Base-by-base conservation (phyloP, 1,139 yeast species). In the Saccharomyces pastorianus region DNA sequence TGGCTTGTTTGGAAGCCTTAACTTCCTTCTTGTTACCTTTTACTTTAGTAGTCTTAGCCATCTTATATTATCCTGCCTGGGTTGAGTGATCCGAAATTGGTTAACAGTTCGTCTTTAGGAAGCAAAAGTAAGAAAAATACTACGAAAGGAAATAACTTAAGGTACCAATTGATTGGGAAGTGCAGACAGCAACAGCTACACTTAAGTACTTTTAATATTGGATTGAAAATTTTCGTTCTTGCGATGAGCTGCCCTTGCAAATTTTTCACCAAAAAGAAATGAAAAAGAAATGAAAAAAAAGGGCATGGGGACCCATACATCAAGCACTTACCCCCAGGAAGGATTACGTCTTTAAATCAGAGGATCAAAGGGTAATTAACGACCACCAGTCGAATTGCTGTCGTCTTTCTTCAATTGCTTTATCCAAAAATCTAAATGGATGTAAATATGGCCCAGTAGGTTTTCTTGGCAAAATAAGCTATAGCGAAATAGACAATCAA, bases 41-140 rank as follows among this genome's bases (percentile, higher is more conserved):
- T 46, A 48, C 51, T 44, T 49, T 59, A 55, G 64, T 59, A 58
- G 65, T 58, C 53, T 63, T 62, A 53, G 65, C 68, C 68, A 65
- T 63, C 51, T 46, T 20, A 25, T 54, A 41, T 47, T 27, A 44
- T 49, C 49, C 44, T 28, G 25, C 41, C 34, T 38, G 34, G 26
- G 7, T 14, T 14, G 14, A 25, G 14, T 34, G 41, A 29, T n/a
- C 50, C 20, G 46, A 11, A 9, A 29, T 29, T 29, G 32, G 32
- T 29, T 29, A 9, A 29, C 32, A 13, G 13, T 29, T 29, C 32
- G 32, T 29, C 14, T 44, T 29, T 54, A 29, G 29, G 11, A 58
- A 50, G 60, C 59, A 14, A 27, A 57, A 53, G 50, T 61, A 59
- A 61, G 56, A 5, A 25, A 4, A 46, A 46, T 9, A 29, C 6